phyloP scores from a whole-genome alignment of 805 yeast species.

The Ogataea ganodermae region DNA sequence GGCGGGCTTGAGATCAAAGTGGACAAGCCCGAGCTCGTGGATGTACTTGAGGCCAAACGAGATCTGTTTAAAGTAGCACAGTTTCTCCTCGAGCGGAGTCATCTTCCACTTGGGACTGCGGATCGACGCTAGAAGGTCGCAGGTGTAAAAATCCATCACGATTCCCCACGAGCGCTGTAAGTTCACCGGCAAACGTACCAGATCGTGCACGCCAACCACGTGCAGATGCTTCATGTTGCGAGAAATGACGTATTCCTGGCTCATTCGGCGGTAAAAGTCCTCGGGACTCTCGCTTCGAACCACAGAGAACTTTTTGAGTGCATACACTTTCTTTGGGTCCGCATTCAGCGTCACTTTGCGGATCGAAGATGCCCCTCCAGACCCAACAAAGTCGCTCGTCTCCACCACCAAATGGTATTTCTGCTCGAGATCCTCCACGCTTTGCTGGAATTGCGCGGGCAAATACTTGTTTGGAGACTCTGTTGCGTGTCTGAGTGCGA shows the following conservation, averaged over 20 bases:
- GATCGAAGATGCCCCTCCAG: constrained; percentile 74
- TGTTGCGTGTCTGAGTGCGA: constrained; percentile 54
- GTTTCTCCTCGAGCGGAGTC: constrained; percentile 51
- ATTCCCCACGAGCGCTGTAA: constrained; percentile 77
- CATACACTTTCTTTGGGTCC: constrained; percentile 47
- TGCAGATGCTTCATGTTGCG: constrained; percentile 57
- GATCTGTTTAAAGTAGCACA: constrained; percentile 70
- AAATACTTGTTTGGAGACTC: constrained; percentile 64
- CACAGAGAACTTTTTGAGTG: constrained; percentile 64
- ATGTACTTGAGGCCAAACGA: constrained; percentile 60
- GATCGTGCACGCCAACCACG: constrained; percentile 54
- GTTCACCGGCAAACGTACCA: constrained; percentile 59
- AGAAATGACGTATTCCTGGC: constrained; percentile 64
- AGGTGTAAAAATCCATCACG: constrained; percentile 61
- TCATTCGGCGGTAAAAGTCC: constrained; percentile 63
- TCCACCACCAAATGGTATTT: constrained; percentile 50
- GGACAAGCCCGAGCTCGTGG: constrained; percentile 68
- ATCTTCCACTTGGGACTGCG: constrained; percentile 60
- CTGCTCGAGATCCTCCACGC: constrained; percentile 50
- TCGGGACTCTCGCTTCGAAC: constrained; percentile 60
- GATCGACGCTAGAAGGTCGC: constrained; percentile 61
- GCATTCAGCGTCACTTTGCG: constrained; percentile 43
- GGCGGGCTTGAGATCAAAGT: constrained; percentile 76
- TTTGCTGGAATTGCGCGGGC: constrained; percentile 55
- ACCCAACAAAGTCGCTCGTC: constrained; percentile 49